phyloP scores from a whole-genome alignment of 441 rosid genomes.

The Dalechampia spathulata region DNA sequence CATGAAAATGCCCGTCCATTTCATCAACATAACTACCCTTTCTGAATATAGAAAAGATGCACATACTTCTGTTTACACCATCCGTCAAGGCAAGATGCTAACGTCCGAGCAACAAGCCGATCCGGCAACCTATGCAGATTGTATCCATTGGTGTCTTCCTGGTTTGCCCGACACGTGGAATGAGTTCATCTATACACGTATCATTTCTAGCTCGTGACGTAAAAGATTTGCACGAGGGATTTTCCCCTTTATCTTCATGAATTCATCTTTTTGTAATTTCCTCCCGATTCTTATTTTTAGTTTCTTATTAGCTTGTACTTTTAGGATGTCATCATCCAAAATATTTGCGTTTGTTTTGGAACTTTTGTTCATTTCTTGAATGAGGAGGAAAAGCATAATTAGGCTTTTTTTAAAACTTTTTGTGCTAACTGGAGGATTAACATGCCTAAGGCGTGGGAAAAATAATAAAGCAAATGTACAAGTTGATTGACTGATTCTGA shows the following conservation, averaged over 20 bases:
- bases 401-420: neutral
- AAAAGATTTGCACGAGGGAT: neutral
- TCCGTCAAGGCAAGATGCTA: slow-evolving; percentile 73
- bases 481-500: too few relatives aligned
- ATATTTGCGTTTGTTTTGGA: slow-evolving; percentile 2
- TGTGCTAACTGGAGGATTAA: neutral
- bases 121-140: slow-evolving; percentile 64
- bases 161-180: slow-evolving; percentile 82
- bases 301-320: slow-evolving; percentile 10
- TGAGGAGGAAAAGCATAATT: neutral
- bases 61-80: slow-evolving; percentile 77
- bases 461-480: too few relatives aligned
- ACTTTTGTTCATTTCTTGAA: neutral
- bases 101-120: slow-evolving; percentile 68
- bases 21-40: slow-evolving; percentile 53
- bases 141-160: slow-evolving; percentile 85
- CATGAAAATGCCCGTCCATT: slow-evolving; percentile 48
- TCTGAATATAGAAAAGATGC: slow-evolving; percentile 86
- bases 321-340: slow-evolving; percentile 4
- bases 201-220: slow-evolving; percentile 53
- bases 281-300: slow-evolving; percentile 3
- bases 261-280: neutral
- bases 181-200: slow-evolving; percentile 59
- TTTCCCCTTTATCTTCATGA: neutral
- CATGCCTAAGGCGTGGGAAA: slow-evolving; percentile 7